Base-by-base conservation (phyloP, 129 eudicot species). In the Logfia minima region DNA sequence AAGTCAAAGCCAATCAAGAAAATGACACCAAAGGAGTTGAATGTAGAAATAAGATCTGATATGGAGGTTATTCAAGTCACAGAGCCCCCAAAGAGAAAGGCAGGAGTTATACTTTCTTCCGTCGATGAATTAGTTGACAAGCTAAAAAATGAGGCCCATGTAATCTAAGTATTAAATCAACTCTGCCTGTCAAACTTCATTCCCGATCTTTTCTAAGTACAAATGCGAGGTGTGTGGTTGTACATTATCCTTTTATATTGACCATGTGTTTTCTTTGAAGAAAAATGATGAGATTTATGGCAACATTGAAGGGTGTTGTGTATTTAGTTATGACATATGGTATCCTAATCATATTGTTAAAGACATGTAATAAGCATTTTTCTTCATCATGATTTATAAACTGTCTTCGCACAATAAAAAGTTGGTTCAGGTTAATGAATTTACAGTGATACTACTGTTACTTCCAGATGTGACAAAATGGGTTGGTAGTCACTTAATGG, bases 81-180 rank as follows among this genome's bases (percentile, higher is more conserved):
- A 8, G 97, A 87, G 68, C 97, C 98, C 21, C 97, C 96, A n/a
- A 86, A 84, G 81, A 87, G 98, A 73, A 89, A 94, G 84, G 92
- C 97, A 7, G 97, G 98, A 32, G 96, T 94, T 39, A 74, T 91
- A 7, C 77, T 91, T 41, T 94, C 98, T 80, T 91, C 97, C 1
- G 97, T 94, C 7, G 96, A 91, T 61, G 96, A 94, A 84, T 86
- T 94, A 21, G 70, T 94, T 41, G 93, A 89, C 88, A 94, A 87
- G 81, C 90, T 94, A 18, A 91, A 89, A 75, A 91, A 91, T 53
- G 98, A 93, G 84, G 98, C 96, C 17, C 97, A 76, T 72, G 97
- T 93, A 17, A 84, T 92, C 45, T 92, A 82, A 85, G 31, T 21
- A 8, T 34, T 10, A 8, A 62, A 14, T 58, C 63, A 19, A 58